Conservation (phyloP, 176 grass and related monocot species). For the Oryza meyeriana region DNA sequence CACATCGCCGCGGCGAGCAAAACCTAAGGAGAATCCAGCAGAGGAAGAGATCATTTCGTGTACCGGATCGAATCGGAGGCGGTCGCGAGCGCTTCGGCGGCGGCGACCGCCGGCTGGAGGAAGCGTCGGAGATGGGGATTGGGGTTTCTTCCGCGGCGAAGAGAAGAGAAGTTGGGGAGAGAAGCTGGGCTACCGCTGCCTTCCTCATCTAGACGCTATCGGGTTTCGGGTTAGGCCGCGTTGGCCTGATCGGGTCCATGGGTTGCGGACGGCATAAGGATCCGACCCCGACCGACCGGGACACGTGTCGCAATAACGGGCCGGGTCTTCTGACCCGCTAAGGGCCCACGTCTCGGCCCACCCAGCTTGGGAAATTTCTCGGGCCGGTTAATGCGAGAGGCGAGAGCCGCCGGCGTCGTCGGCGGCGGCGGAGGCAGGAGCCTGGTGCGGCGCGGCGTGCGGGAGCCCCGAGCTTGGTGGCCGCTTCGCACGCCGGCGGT, state of each 20-base stretch:
- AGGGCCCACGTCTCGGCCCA: not conserved
- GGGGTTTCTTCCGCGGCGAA: slow-evolving; percentile 11
- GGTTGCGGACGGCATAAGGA: not conserved
- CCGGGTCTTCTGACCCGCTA: not conserved
- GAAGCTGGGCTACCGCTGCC: not conserved
- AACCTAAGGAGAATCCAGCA: not conserved
- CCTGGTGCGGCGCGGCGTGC: too few relatives aligned
- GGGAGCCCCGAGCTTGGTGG: too few relatives aligned
- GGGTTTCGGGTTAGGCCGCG: not conserved
- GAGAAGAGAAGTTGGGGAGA: not conserved
- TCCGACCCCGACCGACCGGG: not conserved
- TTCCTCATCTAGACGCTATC: slow-evolving; percentile 6
- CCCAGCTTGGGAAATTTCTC: not conserved
- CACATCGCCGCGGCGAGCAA: not conserved
- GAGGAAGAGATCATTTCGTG: not conserved
- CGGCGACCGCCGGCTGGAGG: not conserved
- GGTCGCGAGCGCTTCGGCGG: not conserved
- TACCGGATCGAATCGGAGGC: not conserved
- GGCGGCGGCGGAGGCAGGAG: not conserved
- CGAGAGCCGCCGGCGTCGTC: not conserved
- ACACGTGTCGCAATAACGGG: not conserved
- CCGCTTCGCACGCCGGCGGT: not conserved
- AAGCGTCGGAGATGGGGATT: slow-evolving; percentile 22
- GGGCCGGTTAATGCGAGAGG: not conserved
- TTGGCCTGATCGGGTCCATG: not conserved